Conservation (phyloP, 768 basidiomycete species). For the Kwoniella mangroviensis region DNA sequence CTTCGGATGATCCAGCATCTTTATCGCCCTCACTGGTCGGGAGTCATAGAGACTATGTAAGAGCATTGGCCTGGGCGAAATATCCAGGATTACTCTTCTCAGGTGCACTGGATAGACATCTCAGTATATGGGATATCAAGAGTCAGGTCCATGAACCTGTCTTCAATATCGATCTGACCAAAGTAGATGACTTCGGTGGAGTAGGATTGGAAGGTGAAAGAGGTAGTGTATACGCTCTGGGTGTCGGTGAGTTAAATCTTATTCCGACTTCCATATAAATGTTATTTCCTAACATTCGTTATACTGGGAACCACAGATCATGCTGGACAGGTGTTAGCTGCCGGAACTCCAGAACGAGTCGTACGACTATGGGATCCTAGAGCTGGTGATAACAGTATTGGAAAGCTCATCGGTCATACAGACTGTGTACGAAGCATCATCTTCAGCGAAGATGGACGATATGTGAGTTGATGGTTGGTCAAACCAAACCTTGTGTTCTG, state of each 20-base stretch:
- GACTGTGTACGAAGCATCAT: conserved; percentile 93
- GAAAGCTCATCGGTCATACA: conserved; percentile 92
- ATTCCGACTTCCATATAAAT: too few relatives aligned
- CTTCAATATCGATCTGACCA: conserved; percentile 49
- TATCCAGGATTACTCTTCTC: conserved; percentile 54
- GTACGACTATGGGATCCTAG: conserved; percentile 93
- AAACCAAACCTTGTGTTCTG: too few relatives aligned
- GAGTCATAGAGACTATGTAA: conserved; percentile 56
- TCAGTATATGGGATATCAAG: conserved; percentile 89
- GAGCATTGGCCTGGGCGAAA: conserved; percentile 49
- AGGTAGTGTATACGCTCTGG: conserved; percentile 57
- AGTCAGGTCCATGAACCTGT: conserved; percentile 49
- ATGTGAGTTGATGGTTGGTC: conserved; percentile 64
- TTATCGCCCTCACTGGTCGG: conserved; percentile 63
- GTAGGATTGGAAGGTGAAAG: conserved; percentile 49
- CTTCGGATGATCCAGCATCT: conserved; percentile 58
- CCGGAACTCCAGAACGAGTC: conserved; percentile 89
- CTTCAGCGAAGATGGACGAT: conserved; percentile 86
- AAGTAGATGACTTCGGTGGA: conserved; percentile 42
- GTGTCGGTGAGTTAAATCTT: conserved; percentile 41
- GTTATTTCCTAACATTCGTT: not conserved
- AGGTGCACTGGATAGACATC: conserved; percentile 89
- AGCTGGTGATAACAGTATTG: conserved; percentile 71
- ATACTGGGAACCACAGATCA: conserved; percentile 63
- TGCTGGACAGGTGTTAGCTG: conserved; percentile 77